phyloP scores from a whole-genome alignment of 2,329 filamentous ascomycete genomes.

The Cladorrhinum sp. region DNA sequence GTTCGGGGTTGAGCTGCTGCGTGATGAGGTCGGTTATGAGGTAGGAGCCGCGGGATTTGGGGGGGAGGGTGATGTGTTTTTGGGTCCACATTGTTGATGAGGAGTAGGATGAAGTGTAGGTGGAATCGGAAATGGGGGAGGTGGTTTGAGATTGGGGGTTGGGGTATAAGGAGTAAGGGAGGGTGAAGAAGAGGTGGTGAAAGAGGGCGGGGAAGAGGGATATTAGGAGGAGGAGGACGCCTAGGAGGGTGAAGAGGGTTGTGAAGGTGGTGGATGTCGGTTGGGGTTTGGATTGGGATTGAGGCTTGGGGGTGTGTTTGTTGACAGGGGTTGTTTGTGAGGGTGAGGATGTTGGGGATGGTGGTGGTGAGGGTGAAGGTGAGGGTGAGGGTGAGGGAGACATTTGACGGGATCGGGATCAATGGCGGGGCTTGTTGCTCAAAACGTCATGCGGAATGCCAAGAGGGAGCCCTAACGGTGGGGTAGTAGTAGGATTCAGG shows the following conservation, averaged over 20 bases:
- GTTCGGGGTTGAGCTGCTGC: conserved; percentile 68
- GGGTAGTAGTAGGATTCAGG: conserved; percentile 2
- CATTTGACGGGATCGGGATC: no score
- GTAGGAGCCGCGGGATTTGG: conserved; percentile 78
- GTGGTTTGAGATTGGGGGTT: no score
- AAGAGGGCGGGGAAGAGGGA: background rate
- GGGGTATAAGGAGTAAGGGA: no score
- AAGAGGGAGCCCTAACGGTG: conserved; percentile 5
- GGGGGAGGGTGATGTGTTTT: conserved; percentile 76
- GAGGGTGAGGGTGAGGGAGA: conserved; percentile 1
- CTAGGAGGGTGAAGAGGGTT: background rate
- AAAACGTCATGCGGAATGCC: conserved; percentile 15
- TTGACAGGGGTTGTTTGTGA: no score
- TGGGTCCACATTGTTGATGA: conserved; percentile 56
- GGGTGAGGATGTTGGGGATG: background rate
- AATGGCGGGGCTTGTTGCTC: conserved; percentile 3
- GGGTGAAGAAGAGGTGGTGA: conserved; percentile 7
- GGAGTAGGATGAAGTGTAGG: conserved; percentile 31
- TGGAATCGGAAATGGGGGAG: no score
- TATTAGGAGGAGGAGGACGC: background rate
- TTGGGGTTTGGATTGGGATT: background rate
- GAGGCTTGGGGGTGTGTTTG: no score
- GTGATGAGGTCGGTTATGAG: conserved; percentile 78
- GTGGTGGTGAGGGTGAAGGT: background rate
- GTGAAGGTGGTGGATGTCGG: no score